phyloP scores from a whole-genome alignment of 805 yeast species.

The Starmerella ratchasimensis region DNA sequence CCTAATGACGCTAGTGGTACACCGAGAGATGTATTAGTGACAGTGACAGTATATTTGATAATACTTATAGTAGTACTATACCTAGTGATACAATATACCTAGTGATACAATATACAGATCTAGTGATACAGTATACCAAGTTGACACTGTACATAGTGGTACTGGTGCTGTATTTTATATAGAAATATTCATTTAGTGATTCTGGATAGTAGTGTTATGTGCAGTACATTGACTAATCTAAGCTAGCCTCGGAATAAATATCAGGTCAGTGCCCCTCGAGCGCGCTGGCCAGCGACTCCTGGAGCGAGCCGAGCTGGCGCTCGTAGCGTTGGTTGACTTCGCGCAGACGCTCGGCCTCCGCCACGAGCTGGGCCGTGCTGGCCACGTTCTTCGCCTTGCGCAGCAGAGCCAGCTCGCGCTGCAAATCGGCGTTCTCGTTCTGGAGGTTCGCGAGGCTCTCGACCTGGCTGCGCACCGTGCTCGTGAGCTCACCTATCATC shows the following conservation, averaged over 20 bases:
- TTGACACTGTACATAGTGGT: no score
- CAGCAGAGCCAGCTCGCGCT: conserved; percentile 15
- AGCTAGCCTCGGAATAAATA: no score
- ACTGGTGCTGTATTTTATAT: background rate
- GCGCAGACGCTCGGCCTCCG: conserved; percentile 10
- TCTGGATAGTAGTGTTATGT: no score
- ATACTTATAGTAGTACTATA: no score
- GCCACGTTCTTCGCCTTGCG: conserved; percentile 3
- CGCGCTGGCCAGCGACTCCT: conserved; percentile 19
- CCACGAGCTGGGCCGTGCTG: conserved; percentile 9
- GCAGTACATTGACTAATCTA: no score
- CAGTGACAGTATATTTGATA: no score
- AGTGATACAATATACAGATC: no score
- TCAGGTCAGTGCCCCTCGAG: conserved; percentile 8
- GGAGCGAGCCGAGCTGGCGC: conserved; percentile 19
- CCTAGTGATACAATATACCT: no score
- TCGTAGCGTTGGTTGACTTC: conserved; percentile 18
- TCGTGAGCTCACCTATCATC: conserved; percentile 5
- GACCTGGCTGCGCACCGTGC: background rate
- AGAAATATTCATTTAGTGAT: background rate
- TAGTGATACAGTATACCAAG: no score
- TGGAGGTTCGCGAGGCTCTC: conserved; percentile 5
- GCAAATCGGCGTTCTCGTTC: conserved; percentile 11
- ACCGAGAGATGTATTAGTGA: no score
- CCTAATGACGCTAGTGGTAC: no score